Conservation (phyloP, 805 yeast species). For the Metschnikowia borealis region DNA sequence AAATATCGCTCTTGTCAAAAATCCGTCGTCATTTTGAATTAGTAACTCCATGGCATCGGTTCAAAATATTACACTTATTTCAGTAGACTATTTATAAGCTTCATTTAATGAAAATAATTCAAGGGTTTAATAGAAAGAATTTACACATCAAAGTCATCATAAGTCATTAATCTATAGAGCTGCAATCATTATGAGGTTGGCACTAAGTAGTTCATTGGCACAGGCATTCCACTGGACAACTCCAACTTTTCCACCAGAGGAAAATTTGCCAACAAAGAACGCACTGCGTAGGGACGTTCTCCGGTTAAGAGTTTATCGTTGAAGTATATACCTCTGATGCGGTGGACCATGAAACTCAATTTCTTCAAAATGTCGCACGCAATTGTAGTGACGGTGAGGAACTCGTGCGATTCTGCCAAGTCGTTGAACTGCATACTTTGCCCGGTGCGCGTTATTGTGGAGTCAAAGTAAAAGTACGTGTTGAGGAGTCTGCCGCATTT, state of each 20-base stretch:
- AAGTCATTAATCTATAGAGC: neutral
- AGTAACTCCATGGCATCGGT: neutral
- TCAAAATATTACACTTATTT: neutral
- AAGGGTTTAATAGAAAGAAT: too few relatives aligned
- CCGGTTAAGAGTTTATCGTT: constrained; percentile 30
- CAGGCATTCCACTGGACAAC: constrained; percentile 5
- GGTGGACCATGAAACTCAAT: constrained; percentile 28
- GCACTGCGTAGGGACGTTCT: constrained; percentile 28
- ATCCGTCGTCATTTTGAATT: neutral
- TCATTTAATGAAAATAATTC: neutral
- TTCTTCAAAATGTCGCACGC: constrained; percentile 35
- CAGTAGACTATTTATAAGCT: neutral
- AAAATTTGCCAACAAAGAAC: constrained; percentile 27
- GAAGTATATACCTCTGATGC: constrained; percentile 29
- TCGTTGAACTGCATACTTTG: neutral
- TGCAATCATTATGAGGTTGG: neutral
- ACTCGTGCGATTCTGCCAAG: constrained; percentile 16
- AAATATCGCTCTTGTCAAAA: neutral
- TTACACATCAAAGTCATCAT: neutral
- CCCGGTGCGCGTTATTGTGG: constrained; percentile 17
- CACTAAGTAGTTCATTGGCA: constrained; percentile 1
- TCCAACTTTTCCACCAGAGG: constrained; percentile 27
- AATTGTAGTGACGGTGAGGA: constrained; percentile 28
- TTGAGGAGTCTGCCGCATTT: constrained; percentile 19
- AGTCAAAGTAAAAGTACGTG: constrained; percentile 33